A percentile compares a stretch with the other conserved stretches of the same genome.
These are phyloP conservation scores for Cladosporium austrohemisphaericum DNA, from an alignment of 2,329 filamentous ascomycete genomes.

Conservation along the genomic window DNA sequence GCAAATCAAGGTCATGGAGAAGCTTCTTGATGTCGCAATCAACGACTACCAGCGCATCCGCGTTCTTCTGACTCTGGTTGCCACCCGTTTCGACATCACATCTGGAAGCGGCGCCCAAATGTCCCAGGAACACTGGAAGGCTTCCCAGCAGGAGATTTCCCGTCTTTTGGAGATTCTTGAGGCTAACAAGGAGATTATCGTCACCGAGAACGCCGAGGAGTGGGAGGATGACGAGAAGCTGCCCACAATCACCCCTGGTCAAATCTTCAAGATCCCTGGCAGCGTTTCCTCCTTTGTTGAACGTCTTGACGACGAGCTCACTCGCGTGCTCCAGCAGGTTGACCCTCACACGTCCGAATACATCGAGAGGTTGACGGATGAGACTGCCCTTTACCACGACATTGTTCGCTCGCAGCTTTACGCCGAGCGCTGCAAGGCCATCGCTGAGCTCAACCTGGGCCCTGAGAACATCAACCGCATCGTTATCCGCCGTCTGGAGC, in stretches of 20 bases:
- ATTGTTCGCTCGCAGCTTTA: conserved; percentile 87
- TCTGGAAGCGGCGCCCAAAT: conserved; percentile 76
- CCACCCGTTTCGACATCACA: conserved; percentile 89
- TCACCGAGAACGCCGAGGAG: conserved; percentile 83
- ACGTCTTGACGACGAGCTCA: conserved; percentile 94
- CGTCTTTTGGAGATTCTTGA: conserved; percentile 76
- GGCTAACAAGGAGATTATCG: conserved; percentile 72
- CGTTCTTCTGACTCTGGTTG: conserved; percentile 85
- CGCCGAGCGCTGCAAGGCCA: conserved; percentile 74
- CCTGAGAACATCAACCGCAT: conserved; percentile 91
- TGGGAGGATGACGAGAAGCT: conserved; percentile 99
- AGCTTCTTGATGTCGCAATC: conserved; percentile 80
- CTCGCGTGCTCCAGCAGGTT: conserved; percentile 92
- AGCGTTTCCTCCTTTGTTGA: conserved; percentile 93
- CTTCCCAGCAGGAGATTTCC: conserved; percentile 81
- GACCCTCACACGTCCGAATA: conserved; percentile 99
- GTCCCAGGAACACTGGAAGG: conserved; percentile 95
- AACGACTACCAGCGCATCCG: conserved; percentile 93
- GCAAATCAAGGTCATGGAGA: conserved; percentile 97
- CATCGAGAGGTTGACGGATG: conserved; percentile 89
- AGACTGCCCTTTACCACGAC: conserved; percentile 84
- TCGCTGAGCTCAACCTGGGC: conserved; percentile 64
- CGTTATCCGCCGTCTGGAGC: conserved; percentile 89
- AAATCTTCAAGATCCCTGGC: conserved; percentile 87
- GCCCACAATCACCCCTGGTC: conserved; percentile 66